A percentile compares a stretch with the other conserved stretches of the same genome.
Evolutionary conservation across 164 flowering plant genomes (phyloP).

Genomic region (Sedum album): DNA sequence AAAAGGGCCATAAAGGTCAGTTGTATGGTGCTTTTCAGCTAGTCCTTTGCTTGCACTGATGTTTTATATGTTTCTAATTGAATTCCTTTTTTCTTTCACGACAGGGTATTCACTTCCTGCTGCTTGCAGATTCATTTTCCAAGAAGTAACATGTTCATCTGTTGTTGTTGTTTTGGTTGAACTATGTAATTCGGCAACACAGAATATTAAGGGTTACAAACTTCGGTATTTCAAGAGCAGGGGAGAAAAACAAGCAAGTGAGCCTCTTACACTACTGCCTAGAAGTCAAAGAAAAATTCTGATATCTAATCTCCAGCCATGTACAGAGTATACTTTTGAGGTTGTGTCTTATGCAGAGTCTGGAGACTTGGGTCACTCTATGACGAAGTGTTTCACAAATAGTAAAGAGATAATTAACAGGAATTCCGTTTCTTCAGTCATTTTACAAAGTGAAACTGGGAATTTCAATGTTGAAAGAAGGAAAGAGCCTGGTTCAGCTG

Average conservation of each 20-base stretch:
- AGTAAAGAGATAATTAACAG: constrained; percentile 76
- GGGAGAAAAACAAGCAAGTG: constrained; percentile 43
- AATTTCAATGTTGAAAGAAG: constrained; percentile 28
- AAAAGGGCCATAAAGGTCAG: constrained; percentile 32
- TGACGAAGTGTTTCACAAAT: constrained; percentile 79
- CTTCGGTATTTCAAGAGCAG: constrained; percentile 79
- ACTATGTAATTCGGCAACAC: constrained; percentile 25
- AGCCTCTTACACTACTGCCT: constrained; percentile 55
- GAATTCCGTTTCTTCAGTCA: constrained; percentile 19
- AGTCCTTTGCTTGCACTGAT: neutral
- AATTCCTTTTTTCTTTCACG: constrained; percentile 12
- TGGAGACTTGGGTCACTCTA: constrained; percentile 88
- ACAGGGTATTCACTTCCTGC: constrained; percentile 92
- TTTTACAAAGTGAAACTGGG: constrained; percentile 25
- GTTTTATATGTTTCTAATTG: neutral
- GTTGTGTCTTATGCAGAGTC: constrained; percentile 71
- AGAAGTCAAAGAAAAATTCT: constrained; percentile 60
- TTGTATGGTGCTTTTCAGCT: constrained; percentile 12
- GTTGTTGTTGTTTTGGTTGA: constrained; percentile 67
- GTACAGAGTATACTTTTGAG: constrained; percentile 82
- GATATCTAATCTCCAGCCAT: constrained; percentile 76
- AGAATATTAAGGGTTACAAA: constrained; percentile 68
- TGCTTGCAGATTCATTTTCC: constrained; percentile 87
- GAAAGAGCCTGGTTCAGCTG: constrained; percentile 20
- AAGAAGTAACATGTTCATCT: constrained; percentile 72